Evolutionary conservation across 2,329 filamentous ascomycete species (phyloP).

Genomic region (Scedosporium aurantiacum): DNA sequence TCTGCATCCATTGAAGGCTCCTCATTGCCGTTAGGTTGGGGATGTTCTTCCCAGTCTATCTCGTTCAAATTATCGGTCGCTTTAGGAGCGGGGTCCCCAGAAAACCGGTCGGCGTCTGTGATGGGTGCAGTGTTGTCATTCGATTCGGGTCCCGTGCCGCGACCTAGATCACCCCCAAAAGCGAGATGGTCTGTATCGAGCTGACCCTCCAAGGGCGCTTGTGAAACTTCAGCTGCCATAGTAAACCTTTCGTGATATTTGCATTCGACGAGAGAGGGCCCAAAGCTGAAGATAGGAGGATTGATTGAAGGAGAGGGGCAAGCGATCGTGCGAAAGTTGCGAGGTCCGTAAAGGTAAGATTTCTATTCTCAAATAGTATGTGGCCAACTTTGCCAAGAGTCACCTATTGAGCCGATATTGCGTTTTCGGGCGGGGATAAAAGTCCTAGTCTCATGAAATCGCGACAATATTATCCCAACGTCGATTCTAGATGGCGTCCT

Average conservation of each 20-base stretch:
- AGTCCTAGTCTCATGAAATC: not conserved
- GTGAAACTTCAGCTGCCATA: constrained; percentile 12
- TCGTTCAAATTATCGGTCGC: constrained; percentile 3
- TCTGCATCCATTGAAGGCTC: constrained; percentile 10
- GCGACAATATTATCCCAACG: not conserved
- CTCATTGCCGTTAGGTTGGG: not conserved
- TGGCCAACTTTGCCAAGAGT: too few relatives aligned
- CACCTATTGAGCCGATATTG: too few relatives aligned
- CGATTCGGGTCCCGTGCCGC: not conserved
- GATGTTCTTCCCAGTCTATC: constrained; percentile 11
- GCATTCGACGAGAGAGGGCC: not conserved
- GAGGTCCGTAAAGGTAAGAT: too few relatives aligned
- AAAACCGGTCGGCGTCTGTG: not conserved
- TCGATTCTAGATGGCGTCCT: not conserved
- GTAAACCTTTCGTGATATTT: not conserved
- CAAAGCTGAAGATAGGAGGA: not conserved
- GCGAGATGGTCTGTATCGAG: constrained; percentile 25
- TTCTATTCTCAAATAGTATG: too few relatives aligned
- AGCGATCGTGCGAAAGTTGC: not conserved
- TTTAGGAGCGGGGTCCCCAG: not conserved
- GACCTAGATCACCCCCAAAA: constrained; percentile 21
- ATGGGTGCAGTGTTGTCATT: not conserved
- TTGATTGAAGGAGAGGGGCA: not conserved
- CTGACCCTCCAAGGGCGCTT: constrained; percentile 13
- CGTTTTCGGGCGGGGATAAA: too few relatives aligned